phyloP scores from a whole-genome alignment of 306 rosid species.

The Coriaria nepalensis region DNA sequence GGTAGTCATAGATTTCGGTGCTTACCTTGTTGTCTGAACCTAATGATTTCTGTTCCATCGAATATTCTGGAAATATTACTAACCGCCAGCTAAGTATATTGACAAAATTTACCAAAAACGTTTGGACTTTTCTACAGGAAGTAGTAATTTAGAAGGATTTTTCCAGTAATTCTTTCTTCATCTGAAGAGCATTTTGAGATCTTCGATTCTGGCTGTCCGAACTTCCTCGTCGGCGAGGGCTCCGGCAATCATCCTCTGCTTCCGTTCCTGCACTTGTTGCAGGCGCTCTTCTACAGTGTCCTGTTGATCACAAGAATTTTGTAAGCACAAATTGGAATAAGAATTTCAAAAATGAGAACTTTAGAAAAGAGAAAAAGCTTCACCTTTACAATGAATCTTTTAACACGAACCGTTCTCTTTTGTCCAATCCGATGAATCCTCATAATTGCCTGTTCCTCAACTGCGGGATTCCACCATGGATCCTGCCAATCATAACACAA shows the following conservation, averaged over 20 bases:
- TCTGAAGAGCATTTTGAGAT: constrained; percentile 68
- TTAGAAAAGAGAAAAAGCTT: background rate
- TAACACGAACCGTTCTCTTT: constrained; percentile 25
- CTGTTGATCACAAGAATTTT: constrained; percentile 23
- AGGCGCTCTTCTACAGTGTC: constrained; percentile 59
- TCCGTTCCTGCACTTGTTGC: constrained; percentile 66
- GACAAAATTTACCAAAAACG: background rate
- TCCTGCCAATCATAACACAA: constrained; percentile 25
- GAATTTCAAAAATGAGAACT: background rate
- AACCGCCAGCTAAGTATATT: no score
- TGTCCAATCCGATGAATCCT: constrained; percentile 85
- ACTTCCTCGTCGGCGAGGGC: constrained; percentile 72
- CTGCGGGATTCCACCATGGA: constrained; percentile 99
- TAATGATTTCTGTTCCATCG: no score
- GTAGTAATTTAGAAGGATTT: background rate
- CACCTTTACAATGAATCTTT: constrained; percentile 48
- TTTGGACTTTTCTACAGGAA: background rate
- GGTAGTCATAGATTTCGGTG: no score
- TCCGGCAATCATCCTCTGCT: constrained; percentile 67
- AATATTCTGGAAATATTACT: no score
- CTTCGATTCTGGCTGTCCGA: constrained; percentile 55
- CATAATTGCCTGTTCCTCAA: constrained; percentile 92
- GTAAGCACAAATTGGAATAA: no score
- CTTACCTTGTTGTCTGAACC: no score
- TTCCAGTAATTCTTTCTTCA: constrained; percentile 7